Base-by-base conservation (phyloP, 2,329 filamentous ascomycete species). In the Verticillium longisporum region DNA sequence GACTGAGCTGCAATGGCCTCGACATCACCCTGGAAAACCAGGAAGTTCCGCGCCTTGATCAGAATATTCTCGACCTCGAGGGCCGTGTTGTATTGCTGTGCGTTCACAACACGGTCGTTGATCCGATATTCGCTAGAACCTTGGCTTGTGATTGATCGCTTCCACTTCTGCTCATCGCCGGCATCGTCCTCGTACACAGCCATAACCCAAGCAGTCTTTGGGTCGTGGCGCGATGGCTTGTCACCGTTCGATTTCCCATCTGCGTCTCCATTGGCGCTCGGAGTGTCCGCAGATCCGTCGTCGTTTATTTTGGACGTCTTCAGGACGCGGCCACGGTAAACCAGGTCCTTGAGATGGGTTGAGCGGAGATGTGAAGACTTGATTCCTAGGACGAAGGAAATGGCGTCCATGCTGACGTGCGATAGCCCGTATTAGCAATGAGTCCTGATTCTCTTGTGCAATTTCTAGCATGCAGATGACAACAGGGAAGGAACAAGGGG, bases 351-450 rank as follows among this genome's bases (percentile, higher is more conserved):
- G 31, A 99, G 85, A 70, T 98, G 92, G 38, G 92, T 87, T 3
- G 96, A 99, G 70, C 95, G 92, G 60, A 99, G 82, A 74, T 98
- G 94, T n/a, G 94, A 96, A 3, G 95, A 99, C 74, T 98, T 97
- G 75, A 99, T 98, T 66, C 95, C 95, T 61, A 99, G 85, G 62
- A 99, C 95, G 76, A 99, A 99, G 67, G 95, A 99, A 68, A 99
- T 99, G 68, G 95, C 95, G 74, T 99, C 95, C 95, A 99, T 99
- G 63, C 91, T 96, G 70, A 26, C 26, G 26, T 66, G 55, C 18
- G 13, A 3, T 50, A 26, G 63, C 74, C 59, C 72, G 69, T 65
- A 18, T 53, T 21, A 53, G 45, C 26, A 4, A 26, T 18, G 18
- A 10, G 26, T 31, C 26, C 26, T 31, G n/a, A 26, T 10, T 9